These are phyloP conservation scores for Bipolaris oryzae DNA, from an alignment of 2,329 filamentous ascomycete genomes.

Conservation along the genomic window DNA sequence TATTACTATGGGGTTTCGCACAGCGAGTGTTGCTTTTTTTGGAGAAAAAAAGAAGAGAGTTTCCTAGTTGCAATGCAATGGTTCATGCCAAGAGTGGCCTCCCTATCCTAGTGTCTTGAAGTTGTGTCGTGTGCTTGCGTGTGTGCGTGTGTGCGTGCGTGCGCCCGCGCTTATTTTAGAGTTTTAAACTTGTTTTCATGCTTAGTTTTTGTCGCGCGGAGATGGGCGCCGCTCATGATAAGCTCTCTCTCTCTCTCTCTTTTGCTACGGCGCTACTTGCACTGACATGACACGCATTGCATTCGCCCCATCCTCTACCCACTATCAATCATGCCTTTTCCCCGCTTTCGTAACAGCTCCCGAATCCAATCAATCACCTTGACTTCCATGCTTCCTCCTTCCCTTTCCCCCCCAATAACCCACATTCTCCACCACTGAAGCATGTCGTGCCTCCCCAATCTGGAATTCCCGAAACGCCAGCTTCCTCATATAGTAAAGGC, in stretches of 20 bases:
- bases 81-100: not conserved
- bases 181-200: constrained; percentile 27
- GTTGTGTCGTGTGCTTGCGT: not conserved
- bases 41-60: not conserved
- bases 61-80: not conserved
- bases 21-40: not conserved
- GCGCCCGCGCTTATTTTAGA: constrained; percentile 7
- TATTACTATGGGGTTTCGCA: not conserved
- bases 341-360: no score
- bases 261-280: not conserved
- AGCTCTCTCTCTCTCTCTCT: not conserved
- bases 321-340: no score
- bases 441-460: not conserved
- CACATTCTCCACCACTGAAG: not conserved
- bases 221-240: constrained; percentile 12
- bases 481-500: constrained; percentile 30
- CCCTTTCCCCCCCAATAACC: not conserved
- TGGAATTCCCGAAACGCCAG: constrained; percentile 9
- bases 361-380: not conserved
- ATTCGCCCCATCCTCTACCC: not conserved
- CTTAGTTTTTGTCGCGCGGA: constrained; percentile 12
- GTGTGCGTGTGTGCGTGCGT: not conserved
- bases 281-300: constrained; percentile 14
- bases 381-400: not conserved
- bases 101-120: not conserved